Conservation (phyloP, 352 stramenopile genomes). For the Phytophthora tentaculata region DNA sequence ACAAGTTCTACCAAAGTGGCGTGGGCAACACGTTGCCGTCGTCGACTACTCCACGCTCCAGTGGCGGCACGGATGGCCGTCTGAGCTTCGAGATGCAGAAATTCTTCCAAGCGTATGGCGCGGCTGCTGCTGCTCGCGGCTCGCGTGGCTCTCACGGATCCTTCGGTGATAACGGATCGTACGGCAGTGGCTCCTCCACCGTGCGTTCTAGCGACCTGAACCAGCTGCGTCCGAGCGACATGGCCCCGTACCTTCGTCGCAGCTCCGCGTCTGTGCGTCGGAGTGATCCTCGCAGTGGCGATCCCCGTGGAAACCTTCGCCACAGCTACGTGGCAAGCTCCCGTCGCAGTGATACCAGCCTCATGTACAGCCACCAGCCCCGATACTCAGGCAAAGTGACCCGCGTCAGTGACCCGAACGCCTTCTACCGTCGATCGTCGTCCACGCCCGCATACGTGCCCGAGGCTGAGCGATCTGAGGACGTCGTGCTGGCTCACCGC, state of each 20-base stretch:
- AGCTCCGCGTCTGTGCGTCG: conserved; percentile 41
- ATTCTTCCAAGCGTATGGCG: conserved; percentile 71
- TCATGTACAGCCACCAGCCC: conserved; percentile 37
- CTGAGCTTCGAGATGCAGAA: conserved; percentile 74
- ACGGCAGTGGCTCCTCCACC: conserved; percentile 54
- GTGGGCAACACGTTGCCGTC: conserved; percentile 31
- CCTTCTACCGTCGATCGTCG: conserved; percentile 52
- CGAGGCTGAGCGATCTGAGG: conserved; percentile 45
- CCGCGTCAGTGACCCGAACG: conserved; percentile 52
- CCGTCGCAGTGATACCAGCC: conserved; percentile 41
- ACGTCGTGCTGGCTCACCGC: conserved; percentile 64
- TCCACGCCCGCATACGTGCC: conserved; percentile 40
- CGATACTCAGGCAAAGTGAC: conserved; percentile 38
- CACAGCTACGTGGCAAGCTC: conserved; percentile 42
- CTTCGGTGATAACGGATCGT: conserved; percentile 47
- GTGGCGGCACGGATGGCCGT: conserved; percentile 44
- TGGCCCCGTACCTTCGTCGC: conserved; percentile 40
- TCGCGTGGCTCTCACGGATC: conserved; percentile 39
- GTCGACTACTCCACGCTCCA: conserved; percentile 44
- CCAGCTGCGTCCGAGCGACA: conserved; percentile 39
- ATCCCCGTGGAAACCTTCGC: conserved; percentile 17
- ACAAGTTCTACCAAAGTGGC: conserved; percentile 74
- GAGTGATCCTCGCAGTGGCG: conserved; percentile 27
- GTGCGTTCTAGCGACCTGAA: conserved; percentile 62
- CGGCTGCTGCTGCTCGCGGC: conserved; percentile 31